Evolutionary conservation across 2,329 filamentous ascomycete genomes (phyloP).

Genomic region (Colletotrichum siamense): DNA sequence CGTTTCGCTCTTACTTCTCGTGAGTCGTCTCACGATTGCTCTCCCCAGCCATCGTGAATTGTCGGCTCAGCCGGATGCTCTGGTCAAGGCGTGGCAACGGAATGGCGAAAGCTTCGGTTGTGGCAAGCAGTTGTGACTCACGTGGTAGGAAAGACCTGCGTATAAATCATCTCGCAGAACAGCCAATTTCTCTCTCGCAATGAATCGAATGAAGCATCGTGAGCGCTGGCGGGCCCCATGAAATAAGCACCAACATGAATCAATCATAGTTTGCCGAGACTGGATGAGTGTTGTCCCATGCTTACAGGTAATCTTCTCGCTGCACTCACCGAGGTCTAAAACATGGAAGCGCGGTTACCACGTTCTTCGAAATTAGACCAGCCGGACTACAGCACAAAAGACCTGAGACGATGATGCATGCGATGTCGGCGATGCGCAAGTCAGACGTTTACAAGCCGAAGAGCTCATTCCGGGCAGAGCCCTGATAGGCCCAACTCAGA

Average conservation of each 20-base stretch:
- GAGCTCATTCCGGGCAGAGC: background rate
- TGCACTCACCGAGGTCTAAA: background rate
- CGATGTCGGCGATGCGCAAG: constrained; percentile 12
- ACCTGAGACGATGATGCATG: background rate
- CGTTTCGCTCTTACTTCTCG: background rate
- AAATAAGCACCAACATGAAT: background rate
- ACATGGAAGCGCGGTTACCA: background rate
- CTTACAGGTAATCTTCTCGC: background rate
- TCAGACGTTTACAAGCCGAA: background rate
- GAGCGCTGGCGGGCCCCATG: background rate
- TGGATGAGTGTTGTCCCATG: background rate
- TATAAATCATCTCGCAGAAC: background rate
- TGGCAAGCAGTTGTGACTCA: background rate
- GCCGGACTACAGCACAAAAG: background rate
- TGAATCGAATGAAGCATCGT: background rate
- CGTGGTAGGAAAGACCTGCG: background rate
- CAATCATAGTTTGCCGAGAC: background rate
- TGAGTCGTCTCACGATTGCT: background rate
- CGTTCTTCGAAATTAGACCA: background rate
- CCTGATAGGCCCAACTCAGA: background rate
- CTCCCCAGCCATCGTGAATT: background rate
- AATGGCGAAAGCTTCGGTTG: background rate
- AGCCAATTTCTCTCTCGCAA: background rate
- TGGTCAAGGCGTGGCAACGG: background rate
- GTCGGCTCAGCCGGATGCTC: background rate